Evolutionary conservation across 352 stramenopile species (phyloP), one percentile per base, ranked within the genome.

Genomic region (Phytophthora sp.): DNA sequence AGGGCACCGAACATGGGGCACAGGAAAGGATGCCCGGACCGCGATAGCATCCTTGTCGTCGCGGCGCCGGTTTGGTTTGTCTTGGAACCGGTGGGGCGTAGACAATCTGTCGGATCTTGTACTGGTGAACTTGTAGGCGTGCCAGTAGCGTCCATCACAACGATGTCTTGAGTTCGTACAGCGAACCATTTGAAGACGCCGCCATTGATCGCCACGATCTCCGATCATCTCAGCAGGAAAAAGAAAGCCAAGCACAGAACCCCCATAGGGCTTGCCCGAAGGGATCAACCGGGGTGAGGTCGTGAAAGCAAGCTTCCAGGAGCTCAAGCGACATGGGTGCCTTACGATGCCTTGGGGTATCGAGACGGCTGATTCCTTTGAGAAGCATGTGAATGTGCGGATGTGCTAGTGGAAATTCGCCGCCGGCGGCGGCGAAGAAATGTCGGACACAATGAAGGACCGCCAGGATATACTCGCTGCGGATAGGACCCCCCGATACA

Each of bases 101-200:
- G n/a, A n/a, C n/a, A n/a, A n/a, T n/a, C n/a, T n/a, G n/a, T n/a
- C n/a, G n/a, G n/a, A n/a, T n/a, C n/a, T n/a, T n/a, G n/a, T n/a
- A n/a, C n/a, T n/a, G n/a, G n/a, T n/a, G n/a, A n/a, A n/a, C n/a
- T n/a, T n/a, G n/a, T n/a, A n/a, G n/a, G n/a, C n/a, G n/a, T n/a
- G n/a, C n/a, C n/a, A n/a, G n/a, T n/a, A n/a, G n/a, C n/a, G n/a
- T n/a, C n/a, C n/a, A n/a, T n/a, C n/a, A n/a, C 21, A 50, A 20
- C 23, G 12, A 53, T 49, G 21, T 36, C 52, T 58, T 63, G 51
- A 11, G 51, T 27, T 20, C 49, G 27, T 16, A 50, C 21, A 2
- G 61, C 61, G 9, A 69, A 63, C 61, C 61, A 69, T 50, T 69
- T 62, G 9, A 69, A 69, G 0, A 13, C 33, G 4, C 45, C 30